A percentile compares a stretch with the other conserved stretches of the same genome.
phyloP scores from a whole-genome alignment of 1,284 basidiomycete genomes.

The Fomes fomentarius region DNA sequence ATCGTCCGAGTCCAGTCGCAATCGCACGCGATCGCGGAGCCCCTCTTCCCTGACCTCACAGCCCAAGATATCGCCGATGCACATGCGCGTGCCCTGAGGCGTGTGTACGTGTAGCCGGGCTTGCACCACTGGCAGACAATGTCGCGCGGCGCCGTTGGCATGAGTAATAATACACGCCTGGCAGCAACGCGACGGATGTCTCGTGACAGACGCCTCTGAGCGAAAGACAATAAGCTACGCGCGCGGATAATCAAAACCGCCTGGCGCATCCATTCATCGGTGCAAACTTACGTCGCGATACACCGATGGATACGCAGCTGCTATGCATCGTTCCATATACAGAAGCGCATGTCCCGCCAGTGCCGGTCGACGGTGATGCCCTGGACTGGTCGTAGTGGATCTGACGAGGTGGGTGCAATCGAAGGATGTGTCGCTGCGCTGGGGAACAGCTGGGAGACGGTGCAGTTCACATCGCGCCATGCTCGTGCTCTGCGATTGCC shows the following conservation, averaged over 20 bases:
- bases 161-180: slow-evolving; percentile 6
- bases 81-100: slow-evolving; percentile 2
- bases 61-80: not conserved
- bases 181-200: slow-evolving; percentile 12
- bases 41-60: not conserved
- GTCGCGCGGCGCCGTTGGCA: not conserved
- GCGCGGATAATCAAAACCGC: slow-evolving; percentile 1
- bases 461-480: slow-evolving; percentile 66
- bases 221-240: slow-evolving; percentile 22
- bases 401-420: slow-evolving; percentile 34
- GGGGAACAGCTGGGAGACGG: slow-evolving; percentile 62
- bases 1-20: slow-evolving; percentile 16
- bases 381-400: slow-evolving; percentile 39
- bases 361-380: slow-evolving; percentile 67
- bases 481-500: slow-evolving; percentile 51
- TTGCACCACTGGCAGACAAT: not conserved
- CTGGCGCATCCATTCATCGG: not conserved
- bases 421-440: slow-evolving; percentile 37
- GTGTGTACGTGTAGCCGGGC: not conserved
- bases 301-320: slow-evolving; percentile 6
- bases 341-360: slow-evolving; percentile 69
- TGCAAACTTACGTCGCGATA: not conserved
- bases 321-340: slow-evolving; percentile 51
- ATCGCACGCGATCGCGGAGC: slow-evolving; percentile 16
- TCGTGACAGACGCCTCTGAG: slow-evolving; percentile 17